Base-by-base conservation (phyloP, 352 stramenopile species). In the Pythium rhizo-oryzae region DNA sequence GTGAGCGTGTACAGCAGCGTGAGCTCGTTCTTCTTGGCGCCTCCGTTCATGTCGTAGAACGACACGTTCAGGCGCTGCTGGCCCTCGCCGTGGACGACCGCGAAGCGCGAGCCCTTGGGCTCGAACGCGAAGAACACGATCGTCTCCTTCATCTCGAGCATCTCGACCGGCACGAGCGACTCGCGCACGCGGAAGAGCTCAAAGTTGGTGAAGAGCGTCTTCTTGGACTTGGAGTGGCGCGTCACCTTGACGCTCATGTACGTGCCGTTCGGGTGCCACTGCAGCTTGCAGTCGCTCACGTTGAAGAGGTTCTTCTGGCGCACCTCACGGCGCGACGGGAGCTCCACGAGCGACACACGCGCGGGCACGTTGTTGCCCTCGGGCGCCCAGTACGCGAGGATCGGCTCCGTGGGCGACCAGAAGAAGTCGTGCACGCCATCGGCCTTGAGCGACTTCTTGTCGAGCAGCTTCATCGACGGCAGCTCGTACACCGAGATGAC, bases 271-370 rank as follows among this genome's bases (percentile, higher is more conserved):
- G 97, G 87, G 71, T 99, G 97, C 96, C 96, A 99, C 53, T 97
- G 90, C 77, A 99, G 90, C 74, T 96, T 90, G 71, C 86, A 94
- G 67, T 98, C 95, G 69, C 85, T 93, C 46, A 99, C 96, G 71
- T 99, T 99, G 78, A 99, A 99, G 41, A 99, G 70, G 82, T 99
- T 99, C 90, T 99, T 99, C 78, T 98, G 96, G 44, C 97, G 92
- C 47, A 99, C 82, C 67, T 99, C 96, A 30, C 93, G 95, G 55
- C 97, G 83, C 50, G 84, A 97, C 18, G 97, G 97, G 25, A 99
- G 77, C 74, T 99, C 93, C 44, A 99, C 95, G 18, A 99, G 79
- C 62, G 98, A 98, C 54, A 99, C 97, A 70, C 98, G 92, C 41
- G 97, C 98, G 0, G 98, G 98, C 57, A 97, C 85, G 79, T 97